Evolutionary conservation across 768 basidiomycete genomes (phyloP), one percentile per base, ranked within the genome.

Genomic region (Lentinula aciculospora): DNA sequence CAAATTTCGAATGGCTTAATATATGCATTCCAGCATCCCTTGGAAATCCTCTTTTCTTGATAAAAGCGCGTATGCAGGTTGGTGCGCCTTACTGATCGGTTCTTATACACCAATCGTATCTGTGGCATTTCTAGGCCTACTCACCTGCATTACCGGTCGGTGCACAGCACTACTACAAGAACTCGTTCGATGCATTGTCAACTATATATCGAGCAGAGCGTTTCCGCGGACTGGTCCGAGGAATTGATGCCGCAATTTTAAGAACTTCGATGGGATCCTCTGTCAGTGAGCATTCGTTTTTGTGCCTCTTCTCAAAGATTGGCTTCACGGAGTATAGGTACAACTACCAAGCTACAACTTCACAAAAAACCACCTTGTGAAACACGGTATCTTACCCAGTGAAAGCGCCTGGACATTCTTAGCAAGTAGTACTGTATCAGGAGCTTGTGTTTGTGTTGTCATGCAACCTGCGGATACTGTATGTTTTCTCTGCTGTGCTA

Each of bases 51-150:
- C 73, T 97, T 12, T 99, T 97, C 73, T 76, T 99, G 57, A 85
- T 99, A 68, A 99, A 99, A 74, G 97, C 97, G 4, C 84, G 97
- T 45, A 98, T 99, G 89, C 97, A 99, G 80, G 89, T 87, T 17
- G 49, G 71, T 58, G 47, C n/a, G 25, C 37, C 61, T 45, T 21
- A 27, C 47, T n/a, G 12, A 27, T 36, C 19, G 55, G 34, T 51
- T 29, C 48, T 55, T 27, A 45, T 53, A 39, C 47, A 51, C 31
- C 2, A 10, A 21, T 34, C 36, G 17, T 46, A 39, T 54, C n/a
- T 25, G 25, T 54, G 49, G 46, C 45, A 45, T 42, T 53, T 10
- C 23, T 28, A 91, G 88, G 97, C 97, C 28, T 99, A 94, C 73
- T 98, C 95, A 0, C 94, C 96, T 6, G 84, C 86, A 39, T 78